Percentiles rank a stretch among this genome's conserved stretches.
Evolutionary conservation across 2,329 filamentous ascomycete genomes (phyloP).

Genomic region (Verticillium alfalfae): DNA sequence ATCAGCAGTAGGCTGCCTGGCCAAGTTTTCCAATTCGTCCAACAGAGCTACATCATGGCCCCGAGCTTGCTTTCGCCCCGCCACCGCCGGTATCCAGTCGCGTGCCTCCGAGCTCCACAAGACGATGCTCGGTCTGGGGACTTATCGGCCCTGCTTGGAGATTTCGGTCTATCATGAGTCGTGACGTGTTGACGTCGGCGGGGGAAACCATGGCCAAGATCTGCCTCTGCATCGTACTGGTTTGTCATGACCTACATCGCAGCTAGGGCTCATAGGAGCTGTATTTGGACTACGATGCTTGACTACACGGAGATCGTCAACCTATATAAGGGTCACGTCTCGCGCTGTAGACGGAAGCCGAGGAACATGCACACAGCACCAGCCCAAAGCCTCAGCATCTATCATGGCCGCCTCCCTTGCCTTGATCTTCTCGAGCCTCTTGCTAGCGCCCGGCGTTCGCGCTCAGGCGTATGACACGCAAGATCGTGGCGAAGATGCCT

Average conservation of each 20-base stretch:
- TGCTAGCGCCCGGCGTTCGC: constrained; percentile 18
- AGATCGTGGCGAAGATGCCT: constrained; percentile 20
- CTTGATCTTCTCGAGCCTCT: constrained; percentile 19
- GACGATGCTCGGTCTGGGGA: not conserved
- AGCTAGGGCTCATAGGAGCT: not conserved
- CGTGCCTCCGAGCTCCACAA: not conserved
- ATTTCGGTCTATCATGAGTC: not conserved
- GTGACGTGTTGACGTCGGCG: not conserved
- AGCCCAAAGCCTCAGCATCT: not conserved
- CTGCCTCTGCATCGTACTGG: not conserved
- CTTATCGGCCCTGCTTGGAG: not conserved
- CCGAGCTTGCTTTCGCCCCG: not conserved
- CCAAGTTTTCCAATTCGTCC: not conserved
- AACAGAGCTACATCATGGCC: not conserved
- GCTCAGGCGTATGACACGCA: constrained; percentile 19
- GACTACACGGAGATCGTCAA: not conserved
- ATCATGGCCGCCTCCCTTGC: constrained; percentile 28
- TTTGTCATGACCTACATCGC: no score
- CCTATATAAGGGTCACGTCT: not conserved
- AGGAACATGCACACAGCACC: not conserved
- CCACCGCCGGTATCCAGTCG: not conserved
- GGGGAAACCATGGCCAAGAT: not conserved
- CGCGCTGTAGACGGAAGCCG: not conserved
- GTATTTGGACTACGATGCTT: not conserved
- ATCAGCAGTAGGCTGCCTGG: not conserved